phyloP scores from a whole-genome alignment of 164 flowering plant species.

The Cinnamomum micranthum region DNA sequence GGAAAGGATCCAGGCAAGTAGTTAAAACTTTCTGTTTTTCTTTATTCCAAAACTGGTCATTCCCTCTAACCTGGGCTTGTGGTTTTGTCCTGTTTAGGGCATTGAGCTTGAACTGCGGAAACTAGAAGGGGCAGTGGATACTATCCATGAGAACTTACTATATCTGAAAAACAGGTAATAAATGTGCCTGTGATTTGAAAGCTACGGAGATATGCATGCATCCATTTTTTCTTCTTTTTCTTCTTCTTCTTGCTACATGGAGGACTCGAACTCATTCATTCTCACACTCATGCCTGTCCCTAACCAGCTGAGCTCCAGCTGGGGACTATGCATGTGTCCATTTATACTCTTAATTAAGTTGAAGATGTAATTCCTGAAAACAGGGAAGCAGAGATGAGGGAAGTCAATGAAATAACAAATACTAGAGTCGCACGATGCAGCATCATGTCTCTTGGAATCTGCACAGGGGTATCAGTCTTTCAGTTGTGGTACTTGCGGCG shows the following conservation, averaged over 20 bases:
- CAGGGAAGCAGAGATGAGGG: conserved; percentile 80
- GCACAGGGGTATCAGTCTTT: conserved; percentile 59
- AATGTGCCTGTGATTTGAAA: not conserved
- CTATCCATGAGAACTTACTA: conserved; percentile 78
- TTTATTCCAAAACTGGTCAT: not conserved
- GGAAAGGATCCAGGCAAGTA: conserved; percentile 77
- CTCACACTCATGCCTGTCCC: no score
- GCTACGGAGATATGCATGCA: not conserved
- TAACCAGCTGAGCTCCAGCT: no score
- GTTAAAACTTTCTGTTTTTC: not conserved
- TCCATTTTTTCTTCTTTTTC: no score
- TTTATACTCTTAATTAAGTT: not conserved
- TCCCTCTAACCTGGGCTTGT: not conserved
- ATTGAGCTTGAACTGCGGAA: conserved; percentile 90
- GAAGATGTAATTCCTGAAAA: not conserved
- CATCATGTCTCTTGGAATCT: conserved; percentile 72
- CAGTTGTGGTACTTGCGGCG: conserved; percentile 77
- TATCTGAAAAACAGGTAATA: conserved; percentile 71
- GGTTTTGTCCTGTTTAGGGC: conserved; percentile 43
- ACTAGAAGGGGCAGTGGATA: conserved; percentile 89
- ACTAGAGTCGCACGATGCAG: conserved; percentile 78
- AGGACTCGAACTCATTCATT: no score
- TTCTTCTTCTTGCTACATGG: no score
- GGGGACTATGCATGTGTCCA: not conserved
- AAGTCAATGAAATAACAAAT: conserved; percentile 73